These are phyloP conservation scores for Apiospora aurea DNA, from an alignment of 2,329 filamentous ascomycete genomes.

Conservation along the genomic window DNA sequence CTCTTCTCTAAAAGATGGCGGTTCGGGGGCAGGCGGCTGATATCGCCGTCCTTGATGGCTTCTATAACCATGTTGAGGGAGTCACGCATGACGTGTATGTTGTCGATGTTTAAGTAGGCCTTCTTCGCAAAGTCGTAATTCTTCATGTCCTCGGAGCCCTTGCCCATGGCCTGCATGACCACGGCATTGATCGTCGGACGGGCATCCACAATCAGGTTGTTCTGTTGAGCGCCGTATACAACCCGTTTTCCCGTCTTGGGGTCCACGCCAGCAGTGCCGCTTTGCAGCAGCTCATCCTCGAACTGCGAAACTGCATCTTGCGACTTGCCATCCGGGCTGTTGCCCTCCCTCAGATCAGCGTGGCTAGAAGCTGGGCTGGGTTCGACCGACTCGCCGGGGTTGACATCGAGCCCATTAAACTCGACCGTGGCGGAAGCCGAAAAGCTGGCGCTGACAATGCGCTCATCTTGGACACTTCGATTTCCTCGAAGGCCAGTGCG, in stretches of 20 bases:
- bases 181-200: slow-evolving; percentile 92
- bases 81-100: slow-evolving; percentile 97
- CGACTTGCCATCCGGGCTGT: slow-evolving; percentile 54
- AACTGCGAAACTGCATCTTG: slow-evolving; percentile 66
- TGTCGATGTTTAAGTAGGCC: slow-evolving; percentile 93
- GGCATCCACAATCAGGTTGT: slow-evolving; percentile 94
- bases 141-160: slow-evolving; percentile 97
- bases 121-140: slow-evolving; percentile 93
- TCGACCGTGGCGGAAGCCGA: slow-evolving; percentile 66
- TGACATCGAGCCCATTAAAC: slow-evolving; percentile 42
- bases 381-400: slow-evolving; percentile 39
- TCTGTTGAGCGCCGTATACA: slow-evolving; percentile 90
- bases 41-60: slow-evolving; percentile 89
- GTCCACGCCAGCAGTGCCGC: slow-evolving; percentile 59
- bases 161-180: slow-evolving; percentile 90
- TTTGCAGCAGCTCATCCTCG: slow-evolving; percentile 71
- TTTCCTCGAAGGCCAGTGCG: slow-evolving; percentile 85
- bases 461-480: slow-evolving; percentile 94
- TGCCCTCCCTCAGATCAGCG: slow-evolving; percentile 51
- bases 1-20: slow-evolving; percentile 82
- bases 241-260: slow-evolving; percentile 67
- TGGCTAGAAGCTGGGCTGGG: slow-evolving; percentile 58
- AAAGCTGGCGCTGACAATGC: slow-evolving; percentile 91
- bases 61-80: slow-evolving; percentile 89
- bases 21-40: slow-evolving; percentile 82